These are phyloP conservation scores for Sporothrix inflata DNA, from an alignment of 2,329 filamentous ascomycete species.

Conservation along the genomic window DNA sequence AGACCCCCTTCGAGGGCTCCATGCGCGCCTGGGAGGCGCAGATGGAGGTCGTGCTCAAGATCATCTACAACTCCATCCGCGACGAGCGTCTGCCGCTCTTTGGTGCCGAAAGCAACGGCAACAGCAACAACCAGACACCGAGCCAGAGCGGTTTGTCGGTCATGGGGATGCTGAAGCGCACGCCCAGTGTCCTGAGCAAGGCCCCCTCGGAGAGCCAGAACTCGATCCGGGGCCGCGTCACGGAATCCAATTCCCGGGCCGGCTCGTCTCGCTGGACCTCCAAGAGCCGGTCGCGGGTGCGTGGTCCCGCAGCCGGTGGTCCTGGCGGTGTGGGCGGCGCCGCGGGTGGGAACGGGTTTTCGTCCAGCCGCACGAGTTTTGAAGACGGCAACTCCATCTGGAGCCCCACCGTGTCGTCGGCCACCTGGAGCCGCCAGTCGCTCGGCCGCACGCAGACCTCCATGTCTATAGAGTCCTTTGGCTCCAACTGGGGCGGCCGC, in stretches of 20 bases:
- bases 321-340: neutral
- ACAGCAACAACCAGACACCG: conserved; percentile 39
- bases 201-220: conserved; percentile 80
- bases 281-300: conserved; percentile 75
- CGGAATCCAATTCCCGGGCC: conserved; percentile 56
- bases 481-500: conserved; percentile 63
- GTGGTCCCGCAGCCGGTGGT: conserved; percentile 51
- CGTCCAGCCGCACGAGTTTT: conserved; percentile 89
- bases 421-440: conserved; percentile 93
- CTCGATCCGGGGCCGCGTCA: conserved; percentile 70
- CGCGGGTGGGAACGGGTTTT: conserved; percentile 72
- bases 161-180: conserved; percentile 77
- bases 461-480: conserved; percentile 89
- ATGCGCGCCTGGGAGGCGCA: conserved; percentile 84
- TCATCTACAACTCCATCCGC: conserved; percentile 88
- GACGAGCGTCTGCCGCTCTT: conserved; percentile 85
- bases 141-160: conserved; percentile 71
- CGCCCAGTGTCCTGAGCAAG: conserved; percentile 89
- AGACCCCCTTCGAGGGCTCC: conserved; percentile 72
- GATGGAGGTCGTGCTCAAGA: conserved; percentile 86
- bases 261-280: conserved; percentile 74
- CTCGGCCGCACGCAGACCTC: conserved; percentile 88
- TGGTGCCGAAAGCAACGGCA: conserved; percentile 60
- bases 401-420: conserved; percentile 84
- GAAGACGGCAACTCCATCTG: conserved; percentile 89